Percentiles rank a stretch among this genome's conserved stretches.
Evolutionary conservation across 768 basidiomycete species (phyloP).

Genomic region (Leccinum obscurum): DNA sequence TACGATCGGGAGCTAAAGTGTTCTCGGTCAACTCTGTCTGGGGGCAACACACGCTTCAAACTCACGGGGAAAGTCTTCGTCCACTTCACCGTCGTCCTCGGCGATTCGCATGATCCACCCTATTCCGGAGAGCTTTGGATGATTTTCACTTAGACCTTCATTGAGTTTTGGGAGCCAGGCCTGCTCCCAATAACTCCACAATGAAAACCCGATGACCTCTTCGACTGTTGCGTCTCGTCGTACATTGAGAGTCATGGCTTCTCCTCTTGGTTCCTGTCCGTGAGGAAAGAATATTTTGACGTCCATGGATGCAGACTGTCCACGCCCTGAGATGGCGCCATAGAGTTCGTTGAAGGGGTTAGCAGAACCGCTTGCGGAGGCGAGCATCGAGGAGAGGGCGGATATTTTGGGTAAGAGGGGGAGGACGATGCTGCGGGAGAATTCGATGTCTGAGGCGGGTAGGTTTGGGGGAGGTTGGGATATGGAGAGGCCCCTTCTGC

Average conservation of each 20-base stretch:
- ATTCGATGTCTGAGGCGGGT: slow-evolving; percentile 37
- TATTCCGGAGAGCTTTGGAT: slow-evolving; percentile 70
- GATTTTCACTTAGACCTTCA: slow-evolving; percentile 60
- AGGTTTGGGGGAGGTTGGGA: slow-evolving; percentile 22
- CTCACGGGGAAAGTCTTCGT: slow-evolving; percentile 97
- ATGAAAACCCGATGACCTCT: slow-evolving; percentile 90
- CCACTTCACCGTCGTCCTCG: slow-evolving; percentile 97
- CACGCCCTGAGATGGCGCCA: slow-evolving; percentile 78
- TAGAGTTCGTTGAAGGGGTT: slow-evolving; percentile 92
- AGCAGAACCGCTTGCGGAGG: slow-evolving; percentile 55
- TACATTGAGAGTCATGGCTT: slow-evolving; percentile 72
- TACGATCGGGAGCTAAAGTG: slow-evolving; percentile 84
- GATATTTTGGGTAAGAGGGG: slow-evolving; percentile 52
- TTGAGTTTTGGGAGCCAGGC: slow-evolving; percentile 77
- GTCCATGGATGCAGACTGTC: slow-evolving; percentile 57
- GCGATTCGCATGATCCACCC: slow-evolving; percentile 95
- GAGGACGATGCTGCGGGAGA: slow-evolving; percentile 52
- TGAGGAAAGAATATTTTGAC: slow-evolving; percentile 87
- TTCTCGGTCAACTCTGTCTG: background rate
- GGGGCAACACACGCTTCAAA: slow-evolving; percentile 8
- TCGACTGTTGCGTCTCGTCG: slow-evolving; percentile 89
- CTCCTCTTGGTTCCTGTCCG: slow-evolving; percentile 57
- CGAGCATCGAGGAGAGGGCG: slow-evolving; percentile 72
- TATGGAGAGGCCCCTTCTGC: slow-evolving; percentile 32
- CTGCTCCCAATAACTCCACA: slow-evolving; percentile 95